These are phyloP conservation scores for Lithohypha guttulata DNA, from an alignment of 2,329 filamentous ascomycete genomes.

Conservation along the genomic window DNA sequence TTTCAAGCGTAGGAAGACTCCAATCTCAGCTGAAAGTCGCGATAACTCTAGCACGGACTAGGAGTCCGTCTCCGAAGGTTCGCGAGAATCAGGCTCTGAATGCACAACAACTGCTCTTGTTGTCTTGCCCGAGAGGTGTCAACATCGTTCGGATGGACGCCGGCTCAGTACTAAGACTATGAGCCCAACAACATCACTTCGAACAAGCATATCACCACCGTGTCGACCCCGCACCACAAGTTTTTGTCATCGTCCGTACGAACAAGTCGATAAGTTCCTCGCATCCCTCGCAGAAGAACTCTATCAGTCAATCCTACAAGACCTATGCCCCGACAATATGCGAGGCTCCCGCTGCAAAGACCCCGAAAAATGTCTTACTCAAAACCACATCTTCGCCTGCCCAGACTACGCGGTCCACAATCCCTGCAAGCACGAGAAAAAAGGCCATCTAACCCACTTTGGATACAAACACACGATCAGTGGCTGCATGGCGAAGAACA, in stretches of 20 bases:
- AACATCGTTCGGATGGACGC: no score
- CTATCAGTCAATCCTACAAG: neutral
- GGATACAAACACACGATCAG: slow-evolving; percentile 3
- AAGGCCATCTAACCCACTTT: neutral
- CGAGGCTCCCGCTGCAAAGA: neutral
- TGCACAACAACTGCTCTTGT: no score
- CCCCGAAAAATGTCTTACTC: neutral
- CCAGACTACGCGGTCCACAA: slow-evolving; percentile 4
- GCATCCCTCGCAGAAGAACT: neutral
- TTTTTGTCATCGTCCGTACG: no score
- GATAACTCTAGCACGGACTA: no score
- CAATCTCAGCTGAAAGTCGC: no score
- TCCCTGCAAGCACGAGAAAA: neutral
- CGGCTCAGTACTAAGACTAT: no score
- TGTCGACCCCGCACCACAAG: no score
- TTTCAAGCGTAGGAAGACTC: neutral
- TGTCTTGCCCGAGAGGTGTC: no score
- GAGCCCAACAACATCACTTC: no score
- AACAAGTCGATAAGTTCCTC: neutral
- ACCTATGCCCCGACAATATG: slow-evolving; percentile 7
- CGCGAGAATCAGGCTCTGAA: no score
- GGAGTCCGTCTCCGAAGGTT: no score
- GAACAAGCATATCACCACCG: no score
- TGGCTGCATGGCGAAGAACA: slow-evolving; percentile 1
- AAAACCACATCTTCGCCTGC: neutral